These are phyloP conservation scores for Lumnitzera littorea DNA, from an alignment of 345 rosid genomes.

Conservation along the genomic window DNA sequence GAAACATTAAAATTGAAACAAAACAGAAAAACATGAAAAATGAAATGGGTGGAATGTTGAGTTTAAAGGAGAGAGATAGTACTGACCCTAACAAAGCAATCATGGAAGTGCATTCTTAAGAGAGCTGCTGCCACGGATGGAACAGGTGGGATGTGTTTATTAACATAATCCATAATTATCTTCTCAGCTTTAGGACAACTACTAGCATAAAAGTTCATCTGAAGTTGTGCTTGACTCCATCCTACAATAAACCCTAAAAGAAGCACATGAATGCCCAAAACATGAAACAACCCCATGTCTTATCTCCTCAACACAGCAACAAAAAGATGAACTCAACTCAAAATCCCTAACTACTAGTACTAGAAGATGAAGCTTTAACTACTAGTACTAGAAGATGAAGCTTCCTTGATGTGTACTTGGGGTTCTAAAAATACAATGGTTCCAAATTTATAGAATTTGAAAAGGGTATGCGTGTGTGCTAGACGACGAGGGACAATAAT, in stretches of 20 bases:
- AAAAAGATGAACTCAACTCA: too few species aligned
- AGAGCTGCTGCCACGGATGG: constrained; percentile 74
- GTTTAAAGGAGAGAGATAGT: too few species aligned
- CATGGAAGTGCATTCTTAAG: constrained; percentile 86
- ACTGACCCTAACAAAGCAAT: constrained; percentile 69
- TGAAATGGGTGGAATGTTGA: neutral
- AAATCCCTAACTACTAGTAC: too few species aligned
- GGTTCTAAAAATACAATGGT: too few species aligned
- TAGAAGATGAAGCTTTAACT: too few species aligned
- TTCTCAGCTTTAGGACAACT: constrained; percentile 78
- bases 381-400: too few species aligned
- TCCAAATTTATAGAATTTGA: too few species aligned
- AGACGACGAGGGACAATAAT: too few species aligned
- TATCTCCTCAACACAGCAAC: neutral
- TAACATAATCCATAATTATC: constrained; percentile 48
- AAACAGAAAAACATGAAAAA: neutral
- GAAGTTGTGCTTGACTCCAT: constrained; percentile 45
- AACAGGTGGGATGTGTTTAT: constrained; percentile 51
- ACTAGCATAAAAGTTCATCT: constrained; percentile 42
- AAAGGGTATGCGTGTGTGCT: too few species aligned
- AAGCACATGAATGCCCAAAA: constrained; percentile 11
- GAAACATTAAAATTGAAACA: too few species aligned
- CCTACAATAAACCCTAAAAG: constrained; percentile 25
- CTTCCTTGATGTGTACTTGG: too few species aligned
- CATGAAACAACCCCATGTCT: constrained; percentile 16